These are phyloP conservation scores for Colletotrichum chrysophilum DNA, from an alignment of 2,329 filamentous ascomycete species.

Conservation along the genomic window DNA sequence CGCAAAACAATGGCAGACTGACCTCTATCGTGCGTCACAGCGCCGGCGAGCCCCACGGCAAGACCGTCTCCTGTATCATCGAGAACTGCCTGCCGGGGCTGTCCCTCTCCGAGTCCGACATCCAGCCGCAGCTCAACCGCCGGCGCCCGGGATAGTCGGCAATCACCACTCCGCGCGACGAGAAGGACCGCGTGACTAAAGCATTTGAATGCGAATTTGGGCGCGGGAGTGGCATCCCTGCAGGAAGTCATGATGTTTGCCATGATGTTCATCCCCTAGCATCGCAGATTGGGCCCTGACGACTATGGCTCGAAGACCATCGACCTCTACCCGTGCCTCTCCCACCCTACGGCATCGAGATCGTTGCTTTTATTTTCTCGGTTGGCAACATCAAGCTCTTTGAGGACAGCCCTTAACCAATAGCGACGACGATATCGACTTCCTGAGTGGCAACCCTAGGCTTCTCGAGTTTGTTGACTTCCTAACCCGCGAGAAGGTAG, in stretches of 20 bases:
- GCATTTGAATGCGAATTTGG: slow-evolving; percentile 92
- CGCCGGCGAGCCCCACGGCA: slow-evolving; percentile 77
- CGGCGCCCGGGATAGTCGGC: slow-evolving; percentile 86
- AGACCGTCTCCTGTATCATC: slow-evolving; percentile 91
- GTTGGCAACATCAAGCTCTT: slow-evolving; percentile 64
- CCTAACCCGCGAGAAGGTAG: slow-evolving; percentile 78
- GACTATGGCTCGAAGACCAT: slow-evolving; percentile 92
- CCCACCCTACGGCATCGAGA: slow-evolving; percentile 89
- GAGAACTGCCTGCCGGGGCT: slow-evolving; percentile 91
- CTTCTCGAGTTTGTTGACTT: slow-evolving; percentile 77
- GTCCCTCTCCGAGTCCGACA: slow-evolving; percentile 81
- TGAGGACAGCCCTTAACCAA: slow-evolving; percentile 70
- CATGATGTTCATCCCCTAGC: slow-evolving; percentile 24
- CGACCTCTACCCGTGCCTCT: slow-evolving; percentile 88
- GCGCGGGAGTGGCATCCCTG: slow-evolving; percentile 56
- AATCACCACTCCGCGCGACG: slow-evolving; percentile 90
- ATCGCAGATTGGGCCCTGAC: slow-evolving; percentile 57
- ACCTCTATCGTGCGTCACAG: slow-evolving; percentile 28
- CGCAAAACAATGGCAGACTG: neutral
- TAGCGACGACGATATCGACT: slow-evolving; percentile 63
- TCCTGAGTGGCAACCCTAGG: slow-evolving; percentile 75
- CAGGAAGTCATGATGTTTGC: slow-evolving; percentile 24
- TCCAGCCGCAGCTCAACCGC: slow-evolving; percentile 93
- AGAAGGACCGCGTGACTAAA: slow-evolving; percentile 90
- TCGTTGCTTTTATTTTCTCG: slow-evolving; percentile 87